Percentiles rank a stretch among this genome's conserved stretches.
Evolutionary conservation across 2,329 filamentous ascomycete species (phyloP).

Genomic region (Paraphoma chrysanthemicola): DNA sequence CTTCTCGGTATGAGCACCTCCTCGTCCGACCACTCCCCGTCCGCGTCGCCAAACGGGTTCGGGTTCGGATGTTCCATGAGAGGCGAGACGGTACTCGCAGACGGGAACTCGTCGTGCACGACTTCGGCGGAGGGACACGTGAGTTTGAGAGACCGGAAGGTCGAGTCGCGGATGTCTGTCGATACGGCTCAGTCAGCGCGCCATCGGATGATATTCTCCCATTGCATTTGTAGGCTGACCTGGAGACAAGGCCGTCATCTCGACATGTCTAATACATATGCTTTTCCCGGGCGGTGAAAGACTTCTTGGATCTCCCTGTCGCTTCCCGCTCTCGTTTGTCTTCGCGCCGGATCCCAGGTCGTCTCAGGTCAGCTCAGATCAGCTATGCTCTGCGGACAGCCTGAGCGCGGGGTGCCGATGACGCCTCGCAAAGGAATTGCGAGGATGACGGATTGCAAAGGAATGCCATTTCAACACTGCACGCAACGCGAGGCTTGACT

Average conservation of each 20-base stretch:
- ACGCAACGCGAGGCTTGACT: background rate
- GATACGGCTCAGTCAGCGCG: constrained; percentile 29
- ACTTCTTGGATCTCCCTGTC: constrained; percentile 8
- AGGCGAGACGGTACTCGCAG: constrained; percentile 22
- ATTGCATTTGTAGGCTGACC: constrained; percentile 16
- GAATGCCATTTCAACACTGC: background rate
- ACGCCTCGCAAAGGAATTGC: background rate
- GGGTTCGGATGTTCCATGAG: constrained; percentile 23
- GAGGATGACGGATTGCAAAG: background rate
- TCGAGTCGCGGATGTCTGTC: constrained; percentile 47
- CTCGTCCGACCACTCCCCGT: constrained; percentile 47
- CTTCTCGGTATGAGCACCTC: constrained; percentile 44
- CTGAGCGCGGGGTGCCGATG: background rate
- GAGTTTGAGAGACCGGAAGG: constrained; percentile 44
- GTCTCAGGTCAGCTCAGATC: constrained; percentile 1
- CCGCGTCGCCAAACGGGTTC: constrained; percentile 40
- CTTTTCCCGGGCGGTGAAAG: constrained; percentile 7
- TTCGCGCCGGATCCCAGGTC: background rate
- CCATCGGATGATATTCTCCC: constrained; percentile 4
- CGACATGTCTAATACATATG: constrained; percentile 13
- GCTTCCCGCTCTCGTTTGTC: background rate
- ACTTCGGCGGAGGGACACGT: constrained; percentile 47
- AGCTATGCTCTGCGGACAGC: background rate
- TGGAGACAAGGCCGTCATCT: constrained; percentile 37
- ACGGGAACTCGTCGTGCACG: constrained; percentile 26